A percentile compares a stretch with the other conserved stretches of the same genome.
phyloP scores from a whole-genome alignment of 2,329 filamentous ascomycete species.

The Colletotrichum lupini region DNA sequence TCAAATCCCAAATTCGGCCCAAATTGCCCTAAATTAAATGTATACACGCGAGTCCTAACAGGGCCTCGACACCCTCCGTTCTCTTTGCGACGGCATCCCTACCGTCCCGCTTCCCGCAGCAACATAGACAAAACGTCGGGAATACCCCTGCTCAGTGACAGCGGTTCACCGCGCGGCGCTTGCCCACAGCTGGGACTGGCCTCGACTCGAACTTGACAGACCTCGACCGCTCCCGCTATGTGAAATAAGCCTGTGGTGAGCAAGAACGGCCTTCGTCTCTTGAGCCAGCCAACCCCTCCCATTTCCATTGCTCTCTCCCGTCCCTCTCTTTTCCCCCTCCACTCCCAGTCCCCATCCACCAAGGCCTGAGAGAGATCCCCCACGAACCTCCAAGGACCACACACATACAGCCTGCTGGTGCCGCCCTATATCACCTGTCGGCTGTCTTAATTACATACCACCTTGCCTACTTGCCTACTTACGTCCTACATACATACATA shows the following conservation, averaged over 20 bases:
- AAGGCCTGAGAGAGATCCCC: not conserved
- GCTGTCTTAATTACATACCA: conserved; percentile 31
- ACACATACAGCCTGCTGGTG: conserved; percentile 26
- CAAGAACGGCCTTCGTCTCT: not conserved
- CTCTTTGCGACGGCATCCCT: conserved; percentile 31
- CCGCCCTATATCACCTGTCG: conserved; percentile 32
- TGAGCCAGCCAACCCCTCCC: conserved; percentile 31
- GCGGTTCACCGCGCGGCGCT: conserved; percentile 25
- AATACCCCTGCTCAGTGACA: conserved; percentile 25
- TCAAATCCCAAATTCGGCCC: not conserved
- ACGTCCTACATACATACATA: conserved; percentile 14
- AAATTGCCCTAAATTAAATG: not conserved
- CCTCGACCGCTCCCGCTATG: not conserved
- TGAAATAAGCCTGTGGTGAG: not conserved
- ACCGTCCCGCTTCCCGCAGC: conserved; percentile 33
- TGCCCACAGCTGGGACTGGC: conserved; percentile 13
- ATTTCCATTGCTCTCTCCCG: conserved; percentile 3
- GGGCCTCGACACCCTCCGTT: conserved; percentile 16
- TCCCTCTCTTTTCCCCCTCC: conserved; percentile 8
- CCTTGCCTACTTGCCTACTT: conserved; percentile 10
- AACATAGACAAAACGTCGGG: conserved; percentile 31
- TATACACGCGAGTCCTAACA: not conserved
- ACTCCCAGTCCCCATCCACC: not conserved
- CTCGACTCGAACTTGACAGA: conserved; percentile 19
- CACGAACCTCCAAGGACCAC: conserved; percentile 15